Percentiles rank a stretch among this genome's conserved stretches.
Evolutionary conservation across 1,284 basidiomycete species (phyloP).

Genomic region (Microbotryum silenes-acaulis): DNA sequence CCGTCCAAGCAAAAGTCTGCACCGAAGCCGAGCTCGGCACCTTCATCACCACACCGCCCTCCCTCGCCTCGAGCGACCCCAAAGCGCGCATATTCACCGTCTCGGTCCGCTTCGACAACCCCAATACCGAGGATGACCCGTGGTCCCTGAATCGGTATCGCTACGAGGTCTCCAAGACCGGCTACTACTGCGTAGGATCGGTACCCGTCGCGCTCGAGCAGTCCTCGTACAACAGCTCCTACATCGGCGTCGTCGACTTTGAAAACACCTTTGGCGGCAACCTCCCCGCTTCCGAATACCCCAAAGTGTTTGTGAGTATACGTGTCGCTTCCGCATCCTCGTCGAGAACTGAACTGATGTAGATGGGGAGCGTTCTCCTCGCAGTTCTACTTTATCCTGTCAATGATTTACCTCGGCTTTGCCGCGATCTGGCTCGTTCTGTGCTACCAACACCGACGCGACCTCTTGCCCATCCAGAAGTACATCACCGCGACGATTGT

Average conservation of each 20-base stretch:
- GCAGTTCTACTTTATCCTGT: slow-evolving; percentile 82
- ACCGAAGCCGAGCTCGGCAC: slow-evolving; percentile 59
- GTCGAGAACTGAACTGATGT: not conserved
- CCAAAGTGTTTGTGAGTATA: slow-evolving; percentile 80
- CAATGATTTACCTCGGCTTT: slow-evolving; percentile 63
- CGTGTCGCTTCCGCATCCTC: not conserved
- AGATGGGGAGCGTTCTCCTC: not conserved
- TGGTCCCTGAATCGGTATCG: slow-evolving; percentile 17
- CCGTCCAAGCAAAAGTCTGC: slow-evolving; percentile 64
- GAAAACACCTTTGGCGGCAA: slow-evolving; percentile 81
- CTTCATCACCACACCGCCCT: slow-evolving; percentile 61
- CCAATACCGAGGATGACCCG: slow-evolving; percentile 28
- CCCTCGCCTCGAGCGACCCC: slow-evolving; percentile 54
- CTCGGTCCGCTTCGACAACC: slow-evolving; percentile 40
- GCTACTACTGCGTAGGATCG: slow-evolving; percentile 90
- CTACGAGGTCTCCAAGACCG: slow-evolving; percentile 76
- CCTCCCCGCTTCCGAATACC: slow-evolving; percentile 87
- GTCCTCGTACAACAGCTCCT: slow-evolving; percentile 42
- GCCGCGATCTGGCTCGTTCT: slow-evolving; percentile 72
- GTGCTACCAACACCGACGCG: slow-evolving; percentile 71
- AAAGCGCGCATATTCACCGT: slow-evolving; percentile 51
- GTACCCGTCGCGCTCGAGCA: slow-evolving; percentile 30
- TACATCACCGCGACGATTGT: slow-evolving; percentile 87
- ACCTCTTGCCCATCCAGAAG: slow-evolving; percentile 81
- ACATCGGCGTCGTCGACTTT: slow-evolving; percentile 74